Conservation (phyloP, 257 asterid species). For the Nicotiana undulata region DNA sequence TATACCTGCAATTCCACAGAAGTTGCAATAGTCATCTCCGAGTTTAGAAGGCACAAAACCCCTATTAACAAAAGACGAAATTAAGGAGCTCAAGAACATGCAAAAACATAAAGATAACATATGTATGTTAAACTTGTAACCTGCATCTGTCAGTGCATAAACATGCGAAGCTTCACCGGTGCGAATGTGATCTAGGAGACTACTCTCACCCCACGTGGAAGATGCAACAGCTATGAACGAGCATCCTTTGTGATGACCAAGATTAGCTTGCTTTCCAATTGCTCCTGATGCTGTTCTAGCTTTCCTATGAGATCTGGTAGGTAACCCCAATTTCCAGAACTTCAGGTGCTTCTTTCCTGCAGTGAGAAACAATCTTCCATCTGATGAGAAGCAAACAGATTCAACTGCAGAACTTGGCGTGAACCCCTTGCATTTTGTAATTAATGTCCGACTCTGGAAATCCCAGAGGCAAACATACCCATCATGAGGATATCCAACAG, state of each 20-base stretch:
- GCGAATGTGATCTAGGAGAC: conserved; percentile 16
- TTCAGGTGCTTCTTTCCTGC: conserved; percentile 55
- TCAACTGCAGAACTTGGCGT: conserved; percentile 39
- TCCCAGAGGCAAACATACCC: conserved; percentile 69
- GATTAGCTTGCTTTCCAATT: conserved; percentile 32
- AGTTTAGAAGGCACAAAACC: conserved; percentile 44
- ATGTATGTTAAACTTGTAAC: conserved; percentile 14
- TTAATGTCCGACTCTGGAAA: conserved; percentile 35
- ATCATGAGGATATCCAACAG: conserved; percentile 62
- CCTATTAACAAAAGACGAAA: conserved; percentile 30
- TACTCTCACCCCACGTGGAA: conserved; percentile 14
- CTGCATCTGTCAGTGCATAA: conserved; percentile 59
- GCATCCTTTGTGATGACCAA: conserved; percentile 35
- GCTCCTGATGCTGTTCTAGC: conserved; percentile 34
- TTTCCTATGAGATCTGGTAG: conserved; percentile 35
- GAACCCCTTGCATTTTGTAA: conserved; percentile 42
- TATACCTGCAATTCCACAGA: conserved; percentile 54
- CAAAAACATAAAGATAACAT: background rate
- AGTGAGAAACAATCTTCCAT: conserved; percentile 41
- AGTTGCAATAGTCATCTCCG: conserved; percentile 34
- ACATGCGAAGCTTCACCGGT: conserved; percentile 32
- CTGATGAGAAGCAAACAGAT: conserved; percentile 44
- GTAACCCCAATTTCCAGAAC: conserved; percentile 45
- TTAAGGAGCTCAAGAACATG: background rate
- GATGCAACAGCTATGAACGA: conserved; percentile 49